Base-by-base conservation (phyloP, 176 grass and related monocot genomes). In the barley (Hordeum vulgare) region DNA sequence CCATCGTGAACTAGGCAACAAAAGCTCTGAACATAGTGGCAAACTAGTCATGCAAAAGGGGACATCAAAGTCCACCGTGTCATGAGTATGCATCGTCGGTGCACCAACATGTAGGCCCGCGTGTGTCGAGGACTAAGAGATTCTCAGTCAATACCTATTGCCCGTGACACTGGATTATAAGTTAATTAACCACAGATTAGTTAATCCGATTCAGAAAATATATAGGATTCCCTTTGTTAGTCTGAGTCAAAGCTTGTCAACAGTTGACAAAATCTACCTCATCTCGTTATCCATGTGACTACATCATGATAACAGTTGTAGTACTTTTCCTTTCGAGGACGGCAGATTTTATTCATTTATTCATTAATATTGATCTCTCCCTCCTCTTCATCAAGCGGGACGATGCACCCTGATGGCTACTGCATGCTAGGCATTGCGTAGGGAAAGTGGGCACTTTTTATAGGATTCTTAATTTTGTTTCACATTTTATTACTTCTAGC, bases 51-150 rank as follows among this genome's bases (percentile, higher is more conserved):
- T 68, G 24, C 68, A 54, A 67, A 75, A 78, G 18, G 24, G 27
- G 3, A 17, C 20, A 72, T 15, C 18, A 69, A 90, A 61, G 84
- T 90, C 84, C 15, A 54, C 29, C 37, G 31, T 76, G 69, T 37
- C 53, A 90, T 90, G 85, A 90, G 76, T 90, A 66, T 71, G 80
- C 40, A 71, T 69, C 74, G 89, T 87, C 89, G 84, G 80, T 80
- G 89, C 89, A 84, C 60, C 75, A 69, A 84, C 89, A 87, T 87
- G 80, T 40, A 81, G 89, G 76, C 29, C 80, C 18, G 18, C 68
- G 9, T 77, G 33, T 61, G 66, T 21, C 24, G 58, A 73, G 65
- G 64, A 42, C 21, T n/a, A n/a, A n/a, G n/a, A n/a, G 40, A 45
- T 40, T 78, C 35, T 68, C 71, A 49, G 35, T 68, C 74, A 56